phyloP scores from a whole-genome alignment of 257 asterid genomes.

The Solanum habrochaites region DNA sequence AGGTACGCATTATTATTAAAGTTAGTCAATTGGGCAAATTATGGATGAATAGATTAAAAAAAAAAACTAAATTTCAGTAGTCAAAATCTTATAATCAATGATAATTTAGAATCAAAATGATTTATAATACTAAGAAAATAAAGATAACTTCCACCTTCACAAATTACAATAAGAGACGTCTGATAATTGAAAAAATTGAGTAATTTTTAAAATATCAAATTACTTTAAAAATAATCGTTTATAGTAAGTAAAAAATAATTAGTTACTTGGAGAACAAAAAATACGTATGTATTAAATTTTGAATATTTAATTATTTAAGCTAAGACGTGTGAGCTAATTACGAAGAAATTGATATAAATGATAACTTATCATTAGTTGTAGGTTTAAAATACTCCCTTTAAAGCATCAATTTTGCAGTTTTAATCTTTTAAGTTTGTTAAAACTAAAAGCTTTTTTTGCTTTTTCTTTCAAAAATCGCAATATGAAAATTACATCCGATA shows the following conservation, averaged over 20 bases:
- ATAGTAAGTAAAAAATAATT: not conserved
- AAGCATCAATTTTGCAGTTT: not conserved
- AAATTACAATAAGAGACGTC: not conserved
- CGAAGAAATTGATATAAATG: not conserved
- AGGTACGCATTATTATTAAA: not conserved
- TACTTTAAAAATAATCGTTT: not conserved
- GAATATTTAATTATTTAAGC: not conserved
- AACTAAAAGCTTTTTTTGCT: no score
- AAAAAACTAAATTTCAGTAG: not conserved
- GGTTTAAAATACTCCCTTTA: not conserved
- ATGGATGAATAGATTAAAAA: not conserved
- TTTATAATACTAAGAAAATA: not conserved
- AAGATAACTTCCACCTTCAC: not conserved
- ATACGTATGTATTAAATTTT: no score
- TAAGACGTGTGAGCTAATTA: not conserved
- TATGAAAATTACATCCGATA: not conserved
- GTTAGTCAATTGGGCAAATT: not conserved
- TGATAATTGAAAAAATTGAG: not conserved
- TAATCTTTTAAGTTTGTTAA: not conserved
- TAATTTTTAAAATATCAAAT: not conserved
- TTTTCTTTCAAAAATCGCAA: no score
- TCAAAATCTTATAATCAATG: not conserved
- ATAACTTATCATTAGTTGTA: no score
- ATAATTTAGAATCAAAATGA: not conserved
- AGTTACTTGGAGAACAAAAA: not conserved